Conservation (phyloP, 345 rosid genomes). For the Rubroshorea leprosula region DNA sequence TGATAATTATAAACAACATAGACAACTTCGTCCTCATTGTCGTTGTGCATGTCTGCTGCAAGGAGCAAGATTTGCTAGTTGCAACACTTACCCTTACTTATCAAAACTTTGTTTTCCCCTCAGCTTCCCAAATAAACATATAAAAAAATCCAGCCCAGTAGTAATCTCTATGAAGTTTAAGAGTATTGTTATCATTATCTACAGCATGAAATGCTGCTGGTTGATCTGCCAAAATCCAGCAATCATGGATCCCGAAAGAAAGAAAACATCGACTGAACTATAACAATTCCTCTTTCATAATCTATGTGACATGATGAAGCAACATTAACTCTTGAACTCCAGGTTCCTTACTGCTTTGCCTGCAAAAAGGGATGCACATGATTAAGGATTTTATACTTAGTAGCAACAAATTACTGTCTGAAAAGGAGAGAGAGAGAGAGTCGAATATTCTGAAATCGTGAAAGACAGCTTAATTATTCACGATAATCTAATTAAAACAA, state of each 20-base stretch:
- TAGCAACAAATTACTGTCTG: background rate
- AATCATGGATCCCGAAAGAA: background rate
- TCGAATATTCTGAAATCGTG: too few relatives aligned
- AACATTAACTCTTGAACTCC: conserved; percentile 3
- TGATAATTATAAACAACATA: too few relatives aligned
- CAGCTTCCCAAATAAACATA: background rate
- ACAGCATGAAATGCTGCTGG: background rate
- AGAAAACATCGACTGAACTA: background rate
- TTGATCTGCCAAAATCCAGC: conserved; percentile 6
- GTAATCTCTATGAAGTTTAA: background rate
- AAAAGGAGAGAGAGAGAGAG: background rate
- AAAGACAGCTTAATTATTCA: too few relatives aligned
- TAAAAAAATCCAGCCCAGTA: background rate
- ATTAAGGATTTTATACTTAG: background rate
- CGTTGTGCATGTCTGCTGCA: conserved; percentile 7
- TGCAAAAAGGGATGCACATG: background rate
- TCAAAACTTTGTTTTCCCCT: background rate
- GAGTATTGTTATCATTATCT: conserved; percentile 10
- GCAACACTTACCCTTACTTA: conserved; percentile 12
- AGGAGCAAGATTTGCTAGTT: conserved; percentile 10
- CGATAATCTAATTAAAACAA: conserved; percentile 4
- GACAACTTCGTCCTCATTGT: conserved; percentile 7
- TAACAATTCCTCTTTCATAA: conserved; percentile 3
- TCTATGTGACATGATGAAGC: conserved; percentile 8
- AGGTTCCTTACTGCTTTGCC: conserved; percentile 12